These are phyloP conservation scores for Trichoderma koningiopsis DNA, from an alignment of 2,329 filamentous ascomycete species.

Conservation along the genomic window DNA sequence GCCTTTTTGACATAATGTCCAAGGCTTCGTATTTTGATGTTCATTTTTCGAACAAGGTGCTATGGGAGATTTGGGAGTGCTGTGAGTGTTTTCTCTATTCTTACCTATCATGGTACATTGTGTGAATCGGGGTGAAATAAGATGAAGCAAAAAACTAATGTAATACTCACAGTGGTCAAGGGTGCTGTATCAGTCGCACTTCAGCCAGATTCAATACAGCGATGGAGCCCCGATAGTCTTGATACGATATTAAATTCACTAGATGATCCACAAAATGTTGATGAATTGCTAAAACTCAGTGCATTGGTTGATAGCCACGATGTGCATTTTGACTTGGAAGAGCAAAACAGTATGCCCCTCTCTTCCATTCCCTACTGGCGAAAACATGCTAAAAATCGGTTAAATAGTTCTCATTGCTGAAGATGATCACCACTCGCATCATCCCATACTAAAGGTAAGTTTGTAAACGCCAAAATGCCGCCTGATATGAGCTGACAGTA, in stretches of 20 bases:
- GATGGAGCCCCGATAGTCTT: constrained; percentile 2
- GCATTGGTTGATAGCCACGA: constrained; percentile 31
- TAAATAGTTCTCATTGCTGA: constrained; percentile 31
- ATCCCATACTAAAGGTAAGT: constrained; percentile 34
- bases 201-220: constrained; percentile 24
- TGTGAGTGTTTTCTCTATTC: constrained; percentile 29
- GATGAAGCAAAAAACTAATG: constrained; percentile 15
- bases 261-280: constrained; percentile 6
- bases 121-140: not conserved
- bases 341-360: constrained; percentile 33
- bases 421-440: constrained; percentile 26
- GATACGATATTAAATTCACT: constrained; percentile 10
- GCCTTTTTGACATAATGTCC: constrained; percentile 30
- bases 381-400: constrained; percentile 12
- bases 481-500: not conserved
- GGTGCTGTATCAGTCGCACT: constrained; percentile 36
- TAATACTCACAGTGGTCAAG: constrained; percentile 31
- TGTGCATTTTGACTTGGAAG: constrained; percentile 37
- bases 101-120: no score
- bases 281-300: constrained; percentile 4
- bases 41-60: constrained; percentile 29
- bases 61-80: constrained; percentile 39
- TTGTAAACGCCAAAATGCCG: not conserved
- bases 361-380: no score
- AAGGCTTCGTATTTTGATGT: constrained; percentile 18